phyloP scores from a whole-genome alignment of 108 stramenopile species.

The Hondaea fermentalgiana region DNA sequence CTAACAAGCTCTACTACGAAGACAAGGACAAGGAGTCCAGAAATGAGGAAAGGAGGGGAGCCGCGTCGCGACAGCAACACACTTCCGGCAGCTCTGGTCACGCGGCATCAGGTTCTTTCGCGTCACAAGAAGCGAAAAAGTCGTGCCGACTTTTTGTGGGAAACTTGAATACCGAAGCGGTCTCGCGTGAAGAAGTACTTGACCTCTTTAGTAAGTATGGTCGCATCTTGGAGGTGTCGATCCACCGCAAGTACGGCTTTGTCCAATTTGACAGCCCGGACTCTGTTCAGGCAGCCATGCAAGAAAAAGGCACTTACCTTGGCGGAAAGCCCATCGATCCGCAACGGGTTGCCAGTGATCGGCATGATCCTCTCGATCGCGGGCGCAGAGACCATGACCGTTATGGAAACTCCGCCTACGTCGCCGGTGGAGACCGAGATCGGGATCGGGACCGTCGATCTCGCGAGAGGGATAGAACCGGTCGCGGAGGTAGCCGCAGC shows the following conservation, averaged over 20 bases:
- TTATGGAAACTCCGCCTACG: background rate
- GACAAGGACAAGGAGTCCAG: background rate
- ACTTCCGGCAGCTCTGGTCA: background rate
- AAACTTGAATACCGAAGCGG: background rate
- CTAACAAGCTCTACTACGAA: background rate
- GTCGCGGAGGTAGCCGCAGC: background rate
- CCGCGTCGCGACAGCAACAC: background rate
- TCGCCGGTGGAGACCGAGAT: background rate
- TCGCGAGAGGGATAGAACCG: background rate
- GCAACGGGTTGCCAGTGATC: background rate
- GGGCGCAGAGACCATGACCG: background rate
- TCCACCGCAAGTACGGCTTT: background rate
- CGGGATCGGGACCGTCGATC: background rate
- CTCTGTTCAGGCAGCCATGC: background rate
- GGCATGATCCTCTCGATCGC: background rate
- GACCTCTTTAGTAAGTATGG: background rate
- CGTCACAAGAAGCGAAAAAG: background rate
- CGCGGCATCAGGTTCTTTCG: background rate
- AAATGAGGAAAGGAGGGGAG: background rate
- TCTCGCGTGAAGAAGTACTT: background rate
- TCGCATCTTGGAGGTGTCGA: background rate
- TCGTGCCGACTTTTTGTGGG: background rate
- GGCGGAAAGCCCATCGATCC: background rate
- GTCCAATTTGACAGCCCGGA: background rate
- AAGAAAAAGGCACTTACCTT: background rate